Evolutionary conservation across 305 asterid species (phyloP).

Genomic region (Rubia balearica): DNA sequence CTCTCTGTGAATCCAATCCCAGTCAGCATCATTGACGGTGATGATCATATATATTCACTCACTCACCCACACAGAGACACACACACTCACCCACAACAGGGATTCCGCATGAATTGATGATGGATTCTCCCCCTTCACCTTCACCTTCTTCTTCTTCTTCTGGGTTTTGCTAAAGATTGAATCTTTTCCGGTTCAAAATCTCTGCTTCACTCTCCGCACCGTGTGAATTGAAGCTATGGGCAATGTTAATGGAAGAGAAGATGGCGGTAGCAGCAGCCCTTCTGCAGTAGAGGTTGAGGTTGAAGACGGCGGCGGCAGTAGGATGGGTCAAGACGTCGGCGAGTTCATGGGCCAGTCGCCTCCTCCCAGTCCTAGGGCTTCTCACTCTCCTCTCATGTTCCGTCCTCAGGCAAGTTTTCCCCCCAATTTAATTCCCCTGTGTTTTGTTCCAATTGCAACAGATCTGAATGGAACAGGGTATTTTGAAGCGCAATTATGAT

Average conservation of each 20-base stretch:
- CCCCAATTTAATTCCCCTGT: neutral
- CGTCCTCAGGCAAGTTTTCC: constrained; percentile 61
- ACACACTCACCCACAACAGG: neutral
- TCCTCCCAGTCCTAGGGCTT: constrained; percentile 89
- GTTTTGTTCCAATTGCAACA: constrained; percentile 12
- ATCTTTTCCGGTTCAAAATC: neutral
- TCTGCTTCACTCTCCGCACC: neutral
- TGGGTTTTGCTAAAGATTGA: constrained; percentile 14
- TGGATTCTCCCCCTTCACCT: neutral
- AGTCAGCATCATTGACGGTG: constrained; percentile 11
- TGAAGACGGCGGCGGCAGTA: constrained; percentile 20
- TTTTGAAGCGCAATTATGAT: constrained; percentile 9
- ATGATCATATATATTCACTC: neutral
- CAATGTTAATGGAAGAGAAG: constrained; percentile 68
- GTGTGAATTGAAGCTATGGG: constrained; percentile 35
- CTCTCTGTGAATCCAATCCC: constrained; percentile 4
- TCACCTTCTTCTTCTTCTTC: neutral
- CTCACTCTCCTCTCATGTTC: constrained; percentile 82
- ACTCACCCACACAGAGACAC: neutral
- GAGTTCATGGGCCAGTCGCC: constrained; percentile 79
- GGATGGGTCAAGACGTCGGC: constrained; percentile 27
- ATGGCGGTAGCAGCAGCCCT: constrained; percentile 38
- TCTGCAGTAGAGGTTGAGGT: constrained; percentile 31
- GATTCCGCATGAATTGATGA: constrained; percentile 4
- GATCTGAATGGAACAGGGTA: constrained; percentile 32